Evolutionary conservation across 805 yeast genomes (phyloP), one percentile per base, ranked within the genome.

Genomic region (Hemisphaericaspora nanyangensis): DNA sequence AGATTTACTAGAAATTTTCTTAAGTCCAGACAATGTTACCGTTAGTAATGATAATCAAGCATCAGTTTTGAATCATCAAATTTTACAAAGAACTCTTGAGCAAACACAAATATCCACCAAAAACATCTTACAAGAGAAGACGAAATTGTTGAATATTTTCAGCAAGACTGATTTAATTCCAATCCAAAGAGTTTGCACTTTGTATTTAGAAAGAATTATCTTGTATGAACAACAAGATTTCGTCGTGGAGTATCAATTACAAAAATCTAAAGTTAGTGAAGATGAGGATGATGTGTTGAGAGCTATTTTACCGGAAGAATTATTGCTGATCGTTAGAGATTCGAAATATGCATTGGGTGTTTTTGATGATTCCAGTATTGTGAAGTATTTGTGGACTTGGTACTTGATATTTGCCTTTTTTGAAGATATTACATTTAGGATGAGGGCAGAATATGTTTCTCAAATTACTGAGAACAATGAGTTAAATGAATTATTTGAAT

Each of bases 311-410:
- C 39, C 39, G 2, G 22, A 29, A 6, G 24, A 17, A n/a, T 25
- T 37, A 13, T 17, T 37, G 6, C 10, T 12, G 12, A 19, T 24
- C n/a, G 19, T 33, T 17, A 33, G 17, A 33, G 18, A 33, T 17
- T 8, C 5, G 20, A 26, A 24, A 17, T 33, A 33, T 24, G 29
- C 13, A 12, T 7, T 16, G 16, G 12, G 18, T 1, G 35, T 12
- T 11, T 17, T 33, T 15, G 35, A 33, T 15, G 26, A 29, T 12
- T 15, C 15, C 10, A 27, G 24, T 24, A 15, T 69, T 32, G 52
- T 70, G 20, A 63, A 56, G 16, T 83, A 75, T 52, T 48, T 83
- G 25, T 82, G 85, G 81, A 63, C 78, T 40, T 89, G 95, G 95
- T 63, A 61, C 44, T 63, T 86, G 38, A 57, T 85, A 0, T 69